Evolutionary conservation across 2,329 filamentous ascomycete species (phyloP), one percentile per base, ranked within the genome.

Genomic region (Leptodontidium sp.): DNA sequence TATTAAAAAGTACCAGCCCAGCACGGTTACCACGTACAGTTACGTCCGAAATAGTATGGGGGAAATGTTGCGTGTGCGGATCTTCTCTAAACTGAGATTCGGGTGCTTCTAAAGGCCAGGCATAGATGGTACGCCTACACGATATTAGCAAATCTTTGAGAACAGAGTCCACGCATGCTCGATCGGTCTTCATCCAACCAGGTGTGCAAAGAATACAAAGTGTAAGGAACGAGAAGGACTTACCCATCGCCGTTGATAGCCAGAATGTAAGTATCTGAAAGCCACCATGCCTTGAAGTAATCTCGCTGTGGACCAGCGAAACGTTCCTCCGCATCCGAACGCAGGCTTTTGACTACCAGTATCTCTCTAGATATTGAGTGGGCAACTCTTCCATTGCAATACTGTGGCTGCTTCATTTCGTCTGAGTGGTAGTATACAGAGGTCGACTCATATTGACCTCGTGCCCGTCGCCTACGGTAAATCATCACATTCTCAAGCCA

Each of bases 361-460:
- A 45, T 32, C 6, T 26, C 26, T 17, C 61, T 52, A 9, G 14
- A 53, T 12, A 21, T 63, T 64, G 53, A 52, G 15, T 50, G 68
- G n/a, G 72, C 73, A 45, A 76, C 45, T 45, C 69, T 72, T 15
- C 73, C 74, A 57, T 73, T 73, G n/a, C 68, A 71, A 45, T 75
- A 75, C 52, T 71, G 67, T 38, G 47, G 40, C 12, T 53, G n/a
- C 21, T 17, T 50, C 47, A 40, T 50, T 26, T 35, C 17, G 21
- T n/a, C 45, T 5, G 40, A 6, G 14, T 50, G 26, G 45, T 61
- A 57, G 50, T 61, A 65, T 17, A 63, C 64, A 6, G 65, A 40
- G 17, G 66, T 68, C 8, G 66, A 68, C n/a, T 64, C 38, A 21
- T 67, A 68, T 12, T 58, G 29, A 15, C 70, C 68, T 24, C 59